A percentile compares a stretch with the other conserved stretches of the same genome.
These are phyloP conservation scores for Hygrocybe coccinea DNA, from an alignment of 768 basidiomycete species.

Conservation along the genomic window DNA sequence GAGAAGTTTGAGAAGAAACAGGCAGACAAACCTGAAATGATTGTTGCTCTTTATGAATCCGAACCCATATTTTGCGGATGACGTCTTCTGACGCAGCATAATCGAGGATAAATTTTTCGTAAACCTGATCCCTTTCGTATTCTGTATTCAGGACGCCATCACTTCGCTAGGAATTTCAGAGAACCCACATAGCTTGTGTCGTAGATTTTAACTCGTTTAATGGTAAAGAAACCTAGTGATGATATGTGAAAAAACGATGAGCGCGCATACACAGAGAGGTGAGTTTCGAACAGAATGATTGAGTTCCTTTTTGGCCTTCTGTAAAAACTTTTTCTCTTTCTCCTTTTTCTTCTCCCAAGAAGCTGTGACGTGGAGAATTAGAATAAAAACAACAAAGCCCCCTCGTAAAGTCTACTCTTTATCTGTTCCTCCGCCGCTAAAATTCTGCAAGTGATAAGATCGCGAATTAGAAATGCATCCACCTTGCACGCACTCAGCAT, in stretches of 20 bases:
- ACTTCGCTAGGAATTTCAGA: neutral
- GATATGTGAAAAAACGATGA: neutral
- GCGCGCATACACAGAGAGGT: neutral
- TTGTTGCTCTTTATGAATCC: constrained; percentile 15
- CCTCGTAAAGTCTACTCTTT: neutral
- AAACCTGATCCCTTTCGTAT: constrained; percentile 22
- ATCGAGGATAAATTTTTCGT: constrained; percentile 16
- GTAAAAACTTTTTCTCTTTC: neutral
- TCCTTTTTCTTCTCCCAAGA: constrained; percentile 6
- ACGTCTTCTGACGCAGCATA: constrained; percentile 21
- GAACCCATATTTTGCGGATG: constrained; percentile 21
- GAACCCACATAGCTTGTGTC: neutral
- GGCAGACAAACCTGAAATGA: constrained; percentile 9
- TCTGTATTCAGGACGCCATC: constrained; percentile 12
- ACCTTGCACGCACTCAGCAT: neutral
- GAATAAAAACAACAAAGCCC: neutral
- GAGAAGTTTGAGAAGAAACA: no score
- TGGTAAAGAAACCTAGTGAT: neutral
- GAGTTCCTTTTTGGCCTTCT: constrained; percentile 1
- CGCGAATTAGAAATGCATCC: neutral
- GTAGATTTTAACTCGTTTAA: neutral
- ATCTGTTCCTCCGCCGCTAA: neutral
- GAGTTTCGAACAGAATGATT: neutral
- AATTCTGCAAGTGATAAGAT: neutral
- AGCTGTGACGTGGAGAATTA: neutral